Base-by-base conservation (phyloP, 2,329 filamentous ascomycete species). In the Eutypella sp. region DNA sequence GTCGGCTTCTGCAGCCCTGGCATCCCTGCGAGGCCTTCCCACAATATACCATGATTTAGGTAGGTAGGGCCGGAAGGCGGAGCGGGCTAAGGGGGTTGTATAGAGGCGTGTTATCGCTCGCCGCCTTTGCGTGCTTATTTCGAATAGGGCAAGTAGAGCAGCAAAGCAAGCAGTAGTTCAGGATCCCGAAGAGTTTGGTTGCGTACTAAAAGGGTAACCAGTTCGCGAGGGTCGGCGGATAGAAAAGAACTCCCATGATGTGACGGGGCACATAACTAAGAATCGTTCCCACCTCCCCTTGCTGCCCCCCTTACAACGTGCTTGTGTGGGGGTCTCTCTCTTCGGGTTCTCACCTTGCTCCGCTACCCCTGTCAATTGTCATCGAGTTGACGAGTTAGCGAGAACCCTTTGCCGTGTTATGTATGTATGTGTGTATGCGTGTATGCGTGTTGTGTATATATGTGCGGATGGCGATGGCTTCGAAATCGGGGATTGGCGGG, bases 11-110 rank as follows among this genome's bases (percentile, higher is more conserved):
- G 57, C 75, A 79, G 51, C 69, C 73, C 54, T 77, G 68, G 60
- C 75, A 79, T 56, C 74, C 75, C 57, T 75, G 69, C 6, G 75
- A 78, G 54, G 75, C 75, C 59, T 78, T 79, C 38, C 75, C 75
- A 54, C 75, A 78, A 61, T 77, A 78, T 39, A 78, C 75, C 75
- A 79, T 78, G 57, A 53, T 56, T 20, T 42, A 34, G 29, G n/a
- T n/a, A n/a, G n/a, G n/a, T n/a, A n/a, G n/a, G n/a, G n/a, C n/a
- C n/a, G n/a, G n/a, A n/a, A n/a, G n/a, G n/a, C n/a, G 19, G n/a
- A 25, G 39, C 22, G 33, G 9, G 3, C 19, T 42, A 34, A 33
- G 16, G 44, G n/a, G n/a, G n/a, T n/a, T n/a, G n/a, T n/a, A n/a
- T n/a, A 42, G 13, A 33, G 27, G 31, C 25, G 42, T 40, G 29